Conservation (phyloP, 805 yeast species). For the Dipodascus albidus region DNA sequence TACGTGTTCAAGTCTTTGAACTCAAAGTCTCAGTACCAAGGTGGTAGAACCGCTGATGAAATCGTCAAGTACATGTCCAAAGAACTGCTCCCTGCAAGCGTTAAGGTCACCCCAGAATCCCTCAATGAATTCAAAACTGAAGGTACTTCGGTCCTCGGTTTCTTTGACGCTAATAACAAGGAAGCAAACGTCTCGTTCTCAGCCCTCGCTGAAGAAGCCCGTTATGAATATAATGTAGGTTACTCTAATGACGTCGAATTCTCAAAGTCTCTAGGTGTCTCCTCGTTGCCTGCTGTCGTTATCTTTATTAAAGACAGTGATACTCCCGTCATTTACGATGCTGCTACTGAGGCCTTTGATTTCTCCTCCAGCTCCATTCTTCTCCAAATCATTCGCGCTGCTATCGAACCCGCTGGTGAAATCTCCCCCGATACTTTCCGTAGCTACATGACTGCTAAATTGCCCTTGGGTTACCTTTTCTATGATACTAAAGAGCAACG, state of each 20-base stretch:
- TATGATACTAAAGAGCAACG: slow-evolving; percentile 61
- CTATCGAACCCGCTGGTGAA: slow-evolving; percentile 80
- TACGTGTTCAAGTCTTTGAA: slow-evolving; percentile 39
- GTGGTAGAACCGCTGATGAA: slow-evolving; percentile 73
- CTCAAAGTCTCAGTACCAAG: slow-evolving; percentile 52
- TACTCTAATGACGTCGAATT: slow-evolving; percentile 31
- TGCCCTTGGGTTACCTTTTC: slow-evolving; percentile 85
- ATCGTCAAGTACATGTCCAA: slow-evolving; percentile 75
- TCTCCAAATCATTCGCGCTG: slow-evolving; percentile 46
- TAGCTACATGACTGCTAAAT: slow-evolving; percentile 54
- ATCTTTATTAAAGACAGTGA: slow-evolving; percentile 29
- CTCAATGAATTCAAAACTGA: slow-evolving; percentile 38
- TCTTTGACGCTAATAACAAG: slow-evolving; percentile 36
- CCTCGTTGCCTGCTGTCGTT: slow-evolving; percentile 37
- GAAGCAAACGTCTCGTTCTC: slow-evolving; percentile 46
- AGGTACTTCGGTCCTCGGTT: slow-evolving; percentile 34
- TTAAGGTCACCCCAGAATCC: slow-evolving; percentile 35
- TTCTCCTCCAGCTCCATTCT: slow-evolving; percentile 30
- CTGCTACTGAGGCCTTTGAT: slow-evolving; percentile 15
- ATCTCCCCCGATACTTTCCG: slow-evolving; percentile 70
- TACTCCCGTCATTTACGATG: slow-evolving; percentile 21
- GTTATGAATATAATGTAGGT: slow-evolving; percentile 55
- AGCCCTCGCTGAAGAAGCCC: slow-evolving; percentile 47
- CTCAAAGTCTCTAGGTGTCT: slow-evolving; percentile 30
- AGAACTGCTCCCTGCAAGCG: slow-evolving; percentile 70